Evolutionary conservation across 2,329 filamentous ascomycete species (phyloP), one percentile per base, ranked within the genome.

Genomic region (Diaporthe ampelina): DNA sequence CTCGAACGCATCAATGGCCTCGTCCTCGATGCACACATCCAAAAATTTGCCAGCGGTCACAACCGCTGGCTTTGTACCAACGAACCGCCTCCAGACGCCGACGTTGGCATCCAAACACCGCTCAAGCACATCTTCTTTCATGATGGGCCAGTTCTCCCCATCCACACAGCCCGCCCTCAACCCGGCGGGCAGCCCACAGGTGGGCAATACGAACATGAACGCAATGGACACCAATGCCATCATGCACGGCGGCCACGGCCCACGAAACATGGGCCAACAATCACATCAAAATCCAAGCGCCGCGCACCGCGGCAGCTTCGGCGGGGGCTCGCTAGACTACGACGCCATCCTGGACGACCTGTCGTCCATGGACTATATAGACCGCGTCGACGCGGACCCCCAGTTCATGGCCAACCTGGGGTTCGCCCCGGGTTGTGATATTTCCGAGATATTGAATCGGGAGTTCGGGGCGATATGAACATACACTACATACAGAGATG

Each of bases 361-460:
- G 37, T 86, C 86, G 24, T 86, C 86, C n/a, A 85, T 88, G 54
- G 87, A 88, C 74, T 86, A 84, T 76, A 82, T 83, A 0, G 87
- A 88, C 70, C 82, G 84, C 48, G 82, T 89, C 58, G 88, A 89
- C 35, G 85, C 87, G 17, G 90, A 92, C 76, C 86, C 89, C 2
- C 89, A 91, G 76, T 92, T 93, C 78, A 91, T 93, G 90, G 87
- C 90, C 58, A 93, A 93, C 77, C 83, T 93, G 26, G 91, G 91
- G 0, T 92, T 92, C 79, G 90, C 88, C 1, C 91, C 91, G 0
- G 91, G 91, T 35, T 88, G 89, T 45, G 90, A 91, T 73, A 83
- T 92, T 67, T 85, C 86, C 0, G 83, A 81, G 69, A 76, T 79
- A 26, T 71, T 81, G 54, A 78, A 77, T 70, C 81, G 83, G 35